Conservation (phyloP, 306 rosid genomes). For the Quercus parvula region DNA sequence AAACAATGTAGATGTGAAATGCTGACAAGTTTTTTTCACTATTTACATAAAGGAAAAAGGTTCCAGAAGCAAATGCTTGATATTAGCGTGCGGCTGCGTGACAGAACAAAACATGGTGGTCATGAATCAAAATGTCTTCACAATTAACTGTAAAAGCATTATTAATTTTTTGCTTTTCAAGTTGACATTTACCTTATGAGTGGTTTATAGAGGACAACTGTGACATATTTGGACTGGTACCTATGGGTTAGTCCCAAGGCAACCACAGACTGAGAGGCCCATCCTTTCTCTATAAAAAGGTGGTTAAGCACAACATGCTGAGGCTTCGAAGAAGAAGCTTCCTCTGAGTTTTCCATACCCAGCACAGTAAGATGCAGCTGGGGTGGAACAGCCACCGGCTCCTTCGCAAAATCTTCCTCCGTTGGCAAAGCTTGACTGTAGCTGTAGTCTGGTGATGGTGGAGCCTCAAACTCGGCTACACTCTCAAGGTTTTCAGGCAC, state of each 20-base stretch:
- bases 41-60: neutral
- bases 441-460: constrained; percentile 78
- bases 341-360: constrained; percentile 56
- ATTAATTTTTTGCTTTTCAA: constrained; percentile 47
- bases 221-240: constrained; percentile 81
- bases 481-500: constrained; percentile 73
- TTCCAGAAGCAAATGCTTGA: neutral
- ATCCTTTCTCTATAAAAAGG: constrained; percentile 76
- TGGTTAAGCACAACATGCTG: constrained; percentile 90
- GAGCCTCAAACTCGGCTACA: constrained; percentile 72
- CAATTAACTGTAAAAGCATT: constrained; percentile 20
- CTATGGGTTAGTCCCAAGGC: constrained; percentile 91
- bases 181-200: constrained; percentile 49
- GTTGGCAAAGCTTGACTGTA: constrained; percentile 63
- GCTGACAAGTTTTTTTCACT: neutral
- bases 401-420: constrained; percentile 85
- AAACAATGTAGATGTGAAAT: neutral
- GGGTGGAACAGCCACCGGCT: constrained; percentile 71
- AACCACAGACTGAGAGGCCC: constrained; percentile 84
- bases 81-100: neutral
- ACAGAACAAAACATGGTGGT: neutral
- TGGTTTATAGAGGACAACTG: constrained; percentile 91
- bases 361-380: constrained; percentile 81
- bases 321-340: constrained; percentile 65
- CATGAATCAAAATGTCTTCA: constrained; percentile 21